Base-by-base conservation (phyloP, 169 alveolate genomes). In the Sarcocystis neurona region DNA sequence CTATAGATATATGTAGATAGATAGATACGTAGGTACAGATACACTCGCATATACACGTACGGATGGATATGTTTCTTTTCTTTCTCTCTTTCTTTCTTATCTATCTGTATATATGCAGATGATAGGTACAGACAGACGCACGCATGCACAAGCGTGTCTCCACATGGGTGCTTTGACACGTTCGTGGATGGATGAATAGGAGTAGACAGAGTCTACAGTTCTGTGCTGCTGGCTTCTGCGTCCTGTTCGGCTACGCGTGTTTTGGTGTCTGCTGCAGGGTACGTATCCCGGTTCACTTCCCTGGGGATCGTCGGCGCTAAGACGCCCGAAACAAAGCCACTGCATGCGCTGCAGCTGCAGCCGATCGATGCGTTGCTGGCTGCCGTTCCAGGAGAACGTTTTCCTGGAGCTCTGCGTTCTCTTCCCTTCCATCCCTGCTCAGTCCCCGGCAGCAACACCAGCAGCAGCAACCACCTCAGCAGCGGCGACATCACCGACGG, bases 261-360 rank as follows among this genome's bases (percentile, higher is more conserved):
- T 68, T 74, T 50, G 60, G 80, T 82, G 8, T 66, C 37, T 53
- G 56, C 68, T 47, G 63, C 77, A 84, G 90, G 91, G 15, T 84
- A 89, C 66, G n/a, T 87, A n/a, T 12, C 39, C 50, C 77, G 79
- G 34, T 37, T 66, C 56, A 90, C 84, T 6, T 41, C 88, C 34
- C 34, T 90, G 74, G 93, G 93, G 23, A 37, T 47, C 32, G 78
- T 90, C 27, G 90, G 93, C 20, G 79, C 48, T 37, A 82, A 85
- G 79, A 82, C 79, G 18, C 86, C 87, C n/a, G 53, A 84, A 15
- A 79, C 43, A 68, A 90, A 82, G 53, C 79, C 90, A 5, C 46
- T 90, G 43, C 90, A 84, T 72, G 93, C 93, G 0, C 87, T 89
- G 30, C 90, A 89, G 70, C 75, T 89, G 77, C 79, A 72, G 58